Percentiles rank a stretch among this genome's conserved stretches.
Evolutionary conservation across 768 basidiomycete genomes (phyloP).

Genomic region (Podaxis sp.): DNA sequence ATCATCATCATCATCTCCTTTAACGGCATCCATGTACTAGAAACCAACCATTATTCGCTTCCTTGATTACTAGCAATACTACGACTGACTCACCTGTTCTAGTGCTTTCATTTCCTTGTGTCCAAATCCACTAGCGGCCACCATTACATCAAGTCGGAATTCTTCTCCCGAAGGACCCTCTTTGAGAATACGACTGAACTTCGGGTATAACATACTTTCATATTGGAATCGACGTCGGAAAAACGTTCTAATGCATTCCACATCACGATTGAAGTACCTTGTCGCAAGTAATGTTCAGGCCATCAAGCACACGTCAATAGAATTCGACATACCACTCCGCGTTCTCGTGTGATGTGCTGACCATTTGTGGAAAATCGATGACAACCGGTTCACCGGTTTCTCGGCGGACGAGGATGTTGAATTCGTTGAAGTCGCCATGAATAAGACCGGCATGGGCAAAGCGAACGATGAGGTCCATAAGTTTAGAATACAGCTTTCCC

Average conservation of each 20-base stretch:
- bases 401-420: slow-evolving; percentile 92
- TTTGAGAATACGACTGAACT: slow-evolving; percentile 67
- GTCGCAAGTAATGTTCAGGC: slow-evolving; percentile 13
- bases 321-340: slow-evolving; percentile 79
- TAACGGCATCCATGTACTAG: slow-evolving; percentile 65
- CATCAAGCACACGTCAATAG: slow-evolving; percentile 13
- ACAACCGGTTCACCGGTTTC: slow-evolving; percentile 76
- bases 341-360: slow-evolving; percentile 93
- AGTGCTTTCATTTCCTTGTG: slow-evolving; percentile 78
- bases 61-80: neutral
- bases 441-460: slow-evolving; percentile 94
- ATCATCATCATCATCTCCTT: slow-evolving; percentile 26
- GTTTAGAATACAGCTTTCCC: slow-evolving; percentile 82
- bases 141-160: slow-evolving; percentile 87
- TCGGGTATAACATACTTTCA: slow-evolving; percentile 87
- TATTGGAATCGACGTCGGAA: slow-evolving; percentile 91
- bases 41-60: slow-evolving; percentile 16
- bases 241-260: slow-evolving; percentile 92
- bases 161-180: slow-evolving; percentile 43
- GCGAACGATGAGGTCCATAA: slow-evolving; percentile 96
- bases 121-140: slow-evolving; percentile 92
- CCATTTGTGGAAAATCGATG: slow-evolving; percentile 99
- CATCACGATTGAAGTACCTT: slow-evolving; percentile 99
- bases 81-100: slow-evolving; percentile 66
- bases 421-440: slow-evolving; percentile 99